Evolutionary conservation across 441 rosid genomes (phyloP), one percentile per base, ranked within the genome.

Genomic region (Eutrema salsugineum): DNA sequence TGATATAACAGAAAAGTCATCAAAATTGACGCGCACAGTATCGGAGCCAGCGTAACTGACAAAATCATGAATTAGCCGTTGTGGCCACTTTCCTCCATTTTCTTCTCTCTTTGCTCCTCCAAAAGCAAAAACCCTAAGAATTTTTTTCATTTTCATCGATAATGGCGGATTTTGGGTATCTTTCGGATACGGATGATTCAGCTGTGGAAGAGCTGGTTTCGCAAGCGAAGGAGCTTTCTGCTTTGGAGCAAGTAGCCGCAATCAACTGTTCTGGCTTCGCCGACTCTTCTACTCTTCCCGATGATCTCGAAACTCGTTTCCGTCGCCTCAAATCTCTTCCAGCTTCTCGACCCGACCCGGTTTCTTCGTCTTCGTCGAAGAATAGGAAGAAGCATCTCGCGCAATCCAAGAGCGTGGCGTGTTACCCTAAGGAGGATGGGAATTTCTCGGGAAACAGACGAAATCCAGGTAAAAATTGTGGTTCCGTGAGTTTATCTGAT

Each of bases 131-230:
- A 40, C 57, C 68, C 76, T 70, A 20, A 43, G 62, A 64, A 64
- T 1, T 7, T 16, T 6, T 50, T n/a, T n/a, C 12, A 32, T 12
- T 51, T 40, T 35, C 44, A 19, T 0, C 14, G 50, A 16, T 0
- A 65, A 90, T 88, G 95, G 89, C 83, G n/a, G 88, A 87, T 78
- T 83, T 82, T 56, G 85, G 84, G 46, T 69, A 63, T 77, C 75
- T 87, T 5, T 89, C 94, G 1, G 91, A 93, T 70, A 82, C 94
- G 10, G 98, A 93, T 44, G 94, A 91, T 28, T 84, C 94, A 35
- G 91, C 90, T 1, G 89, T 88, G 4, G 97, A 89, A 16, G 94
- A 91, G 14, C 83, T 93, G 33, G 68, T 91, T 58, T 83, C 97
- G 2, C 94, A 88, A 75, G 68, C 89, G 0, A 77, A 83, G 76